Evolutionary conservation across 345 rosid genomes (phyloP).

Genomic region (Diplotaxis tenuifolia): DNA sequence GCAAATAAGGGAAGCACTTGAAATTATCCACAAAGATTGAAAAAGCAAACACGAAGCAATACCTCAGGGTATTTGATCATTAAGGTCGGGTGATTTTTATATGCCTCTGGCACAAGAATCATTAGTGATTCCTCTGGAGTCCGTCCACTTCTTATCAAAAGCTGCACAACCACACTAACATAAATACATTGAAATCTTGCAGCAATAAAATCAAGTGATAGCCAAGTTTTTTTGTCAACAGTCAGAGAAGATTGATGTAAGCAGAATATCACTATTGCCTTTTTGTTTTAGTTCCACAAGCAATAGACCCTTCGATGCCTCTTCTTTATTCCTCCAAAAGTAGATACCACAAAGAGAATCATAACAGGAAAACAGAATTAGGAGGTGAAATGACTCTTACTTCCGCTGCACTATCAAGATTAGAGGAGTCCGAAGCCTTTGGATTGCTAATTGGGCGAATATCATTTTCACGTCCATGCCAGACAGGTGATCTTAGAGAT

Average conservation of each 20-base stretch:
- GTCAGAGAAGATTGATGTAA: neutral
- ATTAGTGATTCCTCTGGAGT: conserved; percentile 88
- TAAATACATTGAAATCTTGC: conserved; percentile 8
- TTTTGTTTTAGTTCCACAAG: conserved; percentile 8
- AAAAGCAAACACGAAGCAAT: conserved; percentile 18
- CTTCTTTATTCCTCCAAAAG: conserved; percentile 2
- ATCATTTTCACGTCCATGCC: conserved; percentile 96
- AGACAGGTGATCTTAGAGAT: conserved; percentile 83
- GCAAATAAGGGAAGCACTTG: conserved; percentile 21
- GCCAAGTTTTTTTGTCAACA: neutral
- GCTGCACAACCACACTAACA: conserved; percentile 44
- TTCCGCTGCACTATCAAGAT: conserved; percentile 96
- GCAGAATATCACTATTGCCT: conserved; percentile 13
- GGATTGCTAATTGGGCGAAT: conserved; percentile 92
- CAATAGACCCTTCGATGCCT: conserved; percentile 6
- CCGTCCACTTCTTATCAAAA: conserved; percentile 94
- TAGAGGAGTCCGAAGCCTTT: conserved; percentile 95
- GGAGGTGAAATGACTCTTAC: conserved; percentile 45
- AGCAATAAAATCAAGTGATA: conserved; percentile 3
- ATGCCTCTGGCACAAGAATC: conserved; percentile 99
- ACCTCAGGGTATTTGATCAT: conserved; percentile 93
- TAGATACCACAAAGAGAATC: conserved; percentile 14
- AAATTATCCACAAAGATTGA: conserved; percentile 5
- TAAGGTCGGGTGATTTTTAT: conserved; percentile 93
- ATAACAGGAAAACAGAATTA: conserved; percentile 14